Evolutionary conservation across 129 eudicot species (phyloP).

Genomic region (Lactuca saligna): DNA sequence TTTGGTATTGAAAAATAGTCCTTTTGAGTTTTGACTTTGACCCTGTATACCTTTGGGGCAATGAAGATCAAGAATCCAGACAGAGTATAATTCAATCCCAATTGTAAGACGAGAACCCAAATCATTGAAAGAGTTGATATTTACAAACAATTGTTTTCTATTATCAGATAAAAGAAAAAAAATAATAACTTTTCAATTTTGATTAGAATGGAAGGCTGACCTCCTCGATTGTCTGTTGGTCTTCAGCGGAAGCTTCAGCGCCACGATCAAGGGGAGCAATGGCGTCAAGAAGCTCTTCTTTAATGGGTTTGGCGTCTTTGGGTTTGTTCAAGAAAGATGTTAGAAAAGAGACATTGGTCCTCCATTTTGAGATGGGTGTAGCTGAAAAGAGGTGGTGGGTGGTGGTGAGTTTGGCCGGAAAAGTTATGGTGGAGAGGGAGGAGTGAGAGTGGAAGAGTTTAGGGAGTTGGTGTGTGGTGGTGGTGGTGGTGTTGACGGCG

Average conservation of each 20-base stretch:
- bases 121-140: not conserved
- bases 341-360: slow-evolving; percentile 46
- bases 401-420: slow-evolving; percentile 25
- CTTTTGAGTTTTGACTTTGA: not conserved
- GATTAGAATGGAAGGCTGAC: slow-evolving; percentile 17
- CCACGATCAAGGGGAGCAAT: slow-evolving; percentile 63
- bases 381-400: slow-evolving; percentile 12
- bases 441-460: slow-evolving; percentile 25
- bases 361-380: slow-evolving; percentile 37
- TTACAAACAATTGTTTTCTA: not conserved
- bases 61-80: slow-evolving; percentile 2
- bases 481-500: slow-evolving; percentile 8
- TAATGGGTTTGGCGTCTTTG: slow-evolving; percentile 36
- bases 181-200: not conserved
- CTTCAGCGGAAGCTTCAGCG: slow-evolving; percentile 52
- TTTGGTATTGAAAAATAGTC: not conserved
- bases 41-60: not conserved
- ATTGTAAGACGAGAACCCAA: not conserved
- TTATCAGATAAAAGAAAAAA: not conserved
- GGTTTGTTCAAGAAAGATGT: slow-evolving; percentile 34
- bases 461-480: slow-evolving; percentile 29
- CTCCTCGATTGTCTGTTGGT: slow-evolving; percentile 49
- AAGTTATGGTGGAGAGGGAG: slow-evolving; percentile 18
- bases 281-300: slow-evolving; percentile 60
- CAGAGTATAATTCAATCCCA: not conserved